Base-by-base conservation (phyloP, 2,329 filamentous ascomycete genomes). In the Mariannaea elegans region DNA sequence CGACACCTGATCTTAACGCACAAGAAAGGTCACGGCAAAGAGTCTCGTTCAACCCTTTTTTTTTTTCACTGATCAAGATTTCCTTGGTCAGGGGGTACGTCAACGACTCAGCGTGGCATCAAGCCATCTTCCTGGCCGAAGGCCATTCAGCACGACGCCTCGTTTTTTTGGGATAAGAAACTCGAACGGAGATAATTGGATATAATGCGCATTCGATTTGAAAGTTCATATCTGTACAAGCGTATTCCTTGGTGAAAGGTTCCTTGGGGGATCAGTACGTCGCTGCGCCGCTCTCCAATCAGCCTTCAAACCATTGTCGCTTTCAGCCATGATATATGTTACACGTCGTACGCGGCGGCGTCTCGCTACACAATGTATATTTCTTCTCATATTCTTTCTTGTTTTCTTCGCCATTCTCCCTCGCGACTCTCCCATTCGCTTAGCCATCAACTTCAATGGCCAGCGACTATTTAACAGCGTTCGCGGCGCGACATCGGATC, bases 381-480 rank as follows among this genome's bases (percentile, higher is more conserved):
- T 73, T 13, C 46, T 72, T 27, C 32, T 72, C 38, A 50, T 75
- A n/a, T 56, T 65, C 7, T 59, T 71, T 44, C 64, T 62, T 39
- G 53, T 74, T 19, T 63, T 64, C 16, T 75, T 72, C 48, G 57
- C 72, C 19, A 57, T 73, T 8, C 70, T 75, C n/a, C 75, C 75
- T 9, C 71, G 71, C 13, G 73, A 75, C 61, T 76, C 75, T 9
- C 58, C 69, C 10, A 54, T 75, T 44, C 73, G 74, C 12, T 66
- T 77, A 10, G 75, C 75, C 16, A 27, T 77, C 44, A 64, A 67
- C 52, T 77, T 77, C 66, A 77, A 77, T 55, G 39, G 57, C 9
- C 64, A 69, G 24, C 73, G 76, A n/a, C 49, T 76, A 31, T 63
- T 71, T 39, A 73, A 74, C 50, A 57, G 67, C 21, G 56, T 79